phyloP scores from a whole-genome alignment of 2,329 filamentous ascomycete genomes.

The Beauveria sp. region DNA sequence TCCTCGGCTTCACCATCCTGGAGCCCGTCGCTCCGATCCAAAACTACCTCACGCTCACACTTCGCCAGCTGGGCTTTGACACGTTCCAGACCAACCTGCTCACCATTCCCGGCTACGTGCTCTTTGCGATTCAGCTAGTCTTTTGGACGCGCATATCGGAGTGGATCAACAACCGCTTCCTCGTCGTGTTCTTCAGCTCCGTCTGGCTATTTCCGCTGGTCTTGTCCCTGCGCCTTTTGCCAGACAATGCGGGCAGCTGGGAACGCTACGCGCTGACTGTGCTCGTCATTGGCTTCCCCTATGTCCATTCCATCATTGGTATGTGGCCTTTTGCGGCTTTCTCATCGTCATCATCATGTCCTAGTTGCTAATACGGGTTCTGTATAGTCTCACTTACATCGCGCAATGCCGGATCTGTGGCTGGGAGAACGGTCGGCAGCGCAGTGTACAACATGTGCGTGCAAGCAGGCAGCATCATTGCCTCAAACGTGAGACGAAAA shows the following conservation, averaged over 20 bases:
- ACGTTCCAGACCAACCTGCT: slow-evolving; percentile 57
- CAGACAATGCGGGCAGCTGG: slow-evolving; percentile 21
- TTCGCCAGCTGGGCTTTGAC: slow-evolving; percentile 49
- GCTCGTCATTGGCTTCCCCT: slow-evolving; percentile 23
- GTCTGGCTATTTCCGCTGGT: slow-evolving; percentile 14
- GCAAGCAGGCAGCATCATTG: slow-evolving; percentile 34
- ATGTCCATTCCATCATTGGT: slow-evolving; percentile 30
- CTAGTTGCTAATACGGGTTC: background rate
- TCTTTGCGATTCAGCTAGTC: slow-evolving; percentile 31
- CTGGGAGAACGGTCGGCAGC: slow-evolving; percentile 53
- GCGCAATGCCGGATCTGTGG: slow-evolving; percentile 53
- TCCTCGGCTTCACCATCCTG: slow-evolving; percentile 40
- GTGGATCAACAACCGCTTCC: slow-evolving; percentile 29
- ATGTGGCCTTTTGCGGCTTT: background rate
- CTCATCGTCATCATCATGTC: background rate
- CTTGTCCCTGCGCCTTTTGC: slow-evolving; percentile 22
- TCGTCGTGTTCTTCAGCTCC: slow-evolving; percentile 13
- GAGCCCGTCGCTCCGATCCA: slow-evolving; percentile 40
- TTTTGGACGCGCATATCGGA: slow-evolving; percentile 26
- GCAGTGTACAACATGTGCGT: slow-evolving; percentile 55
- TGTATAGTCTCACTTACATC: background rate
- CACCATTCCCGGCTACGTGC: slow-evolving; percentile 46
- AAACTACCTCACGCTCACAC: slow-evolving; percentile 51
- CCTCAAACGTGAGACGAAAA: slow-evolving; percentile 21
- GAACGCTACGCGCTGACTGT: slow-evolving; percentile 23